A percentile compares a stretch with the other conserved stretches of the same genome.
Conservation (phyloP, 192 early-diverging fungal species). For the Glomus cerebriforme region DNA sequence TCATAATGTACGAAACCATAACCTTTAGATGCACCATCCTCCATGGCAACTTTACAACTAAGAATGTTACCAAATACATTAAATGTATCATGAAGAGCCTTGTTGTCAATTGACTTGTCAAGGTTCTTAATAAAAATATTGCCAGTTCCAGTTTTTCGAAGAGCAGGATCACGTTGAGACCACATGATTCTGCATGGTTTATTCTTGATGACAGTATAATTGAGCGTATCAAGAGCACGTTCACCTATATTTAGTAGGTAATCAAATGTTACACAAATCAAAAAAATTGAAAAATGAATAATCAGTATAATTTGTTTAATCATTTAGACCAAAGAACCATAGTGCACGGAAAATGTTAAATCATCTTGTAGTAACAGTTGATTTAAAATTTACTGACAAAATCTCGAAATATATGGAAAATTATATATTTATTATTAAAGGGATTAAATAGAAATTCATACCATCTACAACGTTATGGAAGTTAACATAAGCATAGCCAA, state of each 20-base stretch:
- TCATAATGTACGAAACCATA: slow-evolving; percentile 99
- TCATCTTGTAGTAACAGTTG: background rate
- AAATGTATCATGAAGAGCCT: slow-evolving; percentile 99
- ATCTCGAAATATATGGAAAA: background rate
- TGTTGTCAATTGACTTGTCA: slow-evolving; percentile 96
- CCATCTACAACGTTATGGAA: slow-evolving; percentile 88
- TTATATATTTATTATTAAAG: background rate
- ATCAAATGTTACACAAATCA: slow-evolving; percentile 20
- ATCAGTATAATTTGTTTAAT: no score
- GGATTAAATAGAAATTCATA: slow-evolving; percentile 36
- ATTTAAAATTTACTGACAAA: background rate
- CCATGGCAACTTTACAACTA: slow-evolving; percentile 94
- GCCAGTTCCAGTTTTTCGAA: slow-evolving; percentile 87
- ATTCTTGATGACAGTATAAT: slow-evolving; percentile 95
- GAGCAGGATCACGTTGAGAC: slow-evolving; percentile 97
- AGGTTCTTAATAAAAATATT: slow-evolving; percentile 99
- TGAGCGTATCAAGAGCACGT: slow-evolving; percentile 89
- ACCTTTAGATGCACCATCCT: slow-evolving; percentile 86
- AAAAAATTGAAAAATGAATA: no score
- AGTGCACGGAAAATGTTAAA: background rate
- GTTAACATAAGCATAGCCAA: slow-evolving; percentile 99
- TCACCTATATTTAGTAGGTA: slow-evolving; percentile 55
- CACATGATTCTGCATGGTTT: slow-evolving; percentile 99
- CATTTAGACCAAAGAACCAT: background rate
- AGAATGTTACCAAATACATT: slow-evolving; percentile 96